A percentile compares a stretch with the other conserved stretches of the same genome.
Conservation (phyloP, 2,329 filamentous ascomycete species). For the Knufia petricola region DNA sequence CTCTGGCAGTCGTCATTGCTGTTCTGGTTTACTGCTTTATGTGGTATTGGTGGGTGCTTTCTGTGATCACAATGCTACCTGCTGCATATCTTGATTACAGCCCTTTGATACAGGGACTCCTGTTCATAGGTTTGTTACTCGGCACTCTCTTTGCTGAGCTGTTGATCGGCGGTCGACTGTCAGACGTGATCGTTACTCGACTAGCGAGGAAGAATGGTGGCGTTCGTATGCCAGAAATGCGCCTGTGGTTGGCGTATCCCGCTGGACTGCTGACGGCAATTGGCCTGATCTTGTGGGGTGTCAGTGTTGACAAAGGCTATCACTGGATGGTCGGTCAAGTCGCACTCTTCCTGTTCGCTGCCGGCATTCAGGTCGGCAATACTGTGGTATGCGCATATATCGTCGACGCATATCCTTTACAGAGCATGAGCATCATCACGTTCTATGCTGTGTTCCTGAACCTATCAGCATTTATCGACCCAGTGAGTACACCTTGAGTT, state of each 20-base stretch:
- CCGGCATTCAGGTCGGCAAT: constrained; percentile 49
- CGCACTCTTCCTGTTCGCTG: constrained; percentile 45
- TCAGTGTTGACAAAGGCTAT: constrained; percentile 43
- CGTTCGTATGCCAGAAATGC: constrained; percentile 43
- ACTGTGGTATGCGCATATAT: constrained; percentile 45
- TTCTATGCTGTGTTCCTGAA: constrained; percentile 49
- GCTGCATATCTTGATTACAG: constrained; percentile 42
- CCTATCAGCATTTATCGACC: constrained; percentile 39
- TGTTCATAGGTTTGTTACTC: constrained; percentile 46
- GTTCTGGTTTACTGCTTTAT: constrained; percentile 43
- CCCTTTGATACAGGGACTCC: constrained; percentile 43
- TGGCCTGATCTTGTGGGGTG: constrained; percentile 46
- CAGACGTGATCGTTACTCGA: constrained; percentile 42
- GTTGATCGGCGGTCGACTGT: constrained; percentile 44
- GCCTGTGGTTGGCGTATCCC: constrained; percentile 48
- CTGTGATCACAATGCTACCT: constrained; percentile 45
- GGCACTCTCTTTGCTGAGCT: constrained; percentile 45
- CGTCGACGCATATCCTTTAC: constrained; percentile 46
- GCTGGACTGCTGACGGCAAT: constrained; percentile 40
- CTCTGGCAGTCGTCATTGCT: constrained; percentile 37
- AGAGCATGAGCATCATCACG: constrained; percentile 45
- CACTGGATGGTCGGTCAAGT: constrained; percentile 51
- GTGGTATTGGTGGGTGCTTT: constrained; percentile 51
- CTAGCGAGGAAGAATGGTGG: constrained; percentile 37
- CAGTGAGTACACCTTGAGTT: constrained; percentile 23